Percentiles rank a stretch among this genome's conserved stretches.
Conservation (phyloP, 148 eudicot species). For the Rhododendron henanense region DNA sequence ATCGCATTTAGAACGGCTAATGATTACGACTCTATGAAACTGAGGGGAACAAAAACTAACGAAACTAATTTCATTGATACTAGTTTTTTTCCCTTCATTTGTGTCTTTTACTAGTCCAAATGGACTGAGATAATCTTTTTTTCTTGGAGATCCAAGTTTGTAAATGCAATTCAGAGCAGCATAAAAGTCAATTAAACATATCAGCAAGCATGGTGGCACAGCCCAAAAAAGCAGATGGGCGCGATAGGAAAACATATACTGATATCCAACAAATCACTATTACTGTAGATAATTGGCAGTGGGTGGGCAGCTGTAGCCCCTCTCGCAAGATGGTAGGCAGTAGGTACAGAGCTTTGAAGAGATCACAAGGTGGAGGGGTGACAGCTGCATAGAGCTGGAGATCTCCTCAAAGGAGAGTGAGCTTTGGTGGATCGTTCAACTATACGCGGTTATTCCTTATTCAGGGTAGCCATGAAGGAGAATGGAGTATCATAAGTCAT, state of each 20-base stretch:
- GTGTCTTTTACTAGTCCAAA: background rate
- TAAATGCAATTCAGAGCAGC: background rate
- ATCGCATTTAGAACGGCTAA: background rate
- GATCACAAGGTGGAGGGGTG: background rate
- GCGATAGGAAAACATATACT: no score
- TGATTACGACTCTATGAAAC: background rate
- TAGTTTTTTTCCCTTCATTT: background rate
- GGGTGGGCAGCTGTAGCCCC: background rate
- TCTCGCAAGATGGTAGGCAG: background rate
- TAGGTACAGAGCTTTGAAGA: background rate
- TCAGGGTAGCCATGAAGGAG: background rate
- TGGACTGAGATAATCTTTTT: background rate
- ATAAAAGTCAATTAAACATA: background rate
- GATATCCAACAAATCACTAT: no score
- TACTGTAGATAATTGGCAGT: background rate
- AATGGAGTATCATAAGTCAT: no score
- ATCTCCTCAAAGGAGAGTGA: background rate
- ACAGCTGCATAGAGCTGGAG: background rate
- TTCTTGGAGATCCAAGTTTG: background rate
- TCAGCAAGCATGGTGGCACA: background rate
- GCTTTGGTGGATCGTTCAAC: background rate
- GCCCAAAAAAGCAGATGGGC: no score
- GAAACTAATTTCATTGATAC: background rate
- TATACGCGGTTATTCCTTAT: background rate
- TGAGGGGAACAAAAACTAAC: background rate